These are phyloP conservation scores for Xylaria nigripes DNA, from an alignment of 495 filamentous ascomycete genomes.

Conservation along the genomic window DNA sequence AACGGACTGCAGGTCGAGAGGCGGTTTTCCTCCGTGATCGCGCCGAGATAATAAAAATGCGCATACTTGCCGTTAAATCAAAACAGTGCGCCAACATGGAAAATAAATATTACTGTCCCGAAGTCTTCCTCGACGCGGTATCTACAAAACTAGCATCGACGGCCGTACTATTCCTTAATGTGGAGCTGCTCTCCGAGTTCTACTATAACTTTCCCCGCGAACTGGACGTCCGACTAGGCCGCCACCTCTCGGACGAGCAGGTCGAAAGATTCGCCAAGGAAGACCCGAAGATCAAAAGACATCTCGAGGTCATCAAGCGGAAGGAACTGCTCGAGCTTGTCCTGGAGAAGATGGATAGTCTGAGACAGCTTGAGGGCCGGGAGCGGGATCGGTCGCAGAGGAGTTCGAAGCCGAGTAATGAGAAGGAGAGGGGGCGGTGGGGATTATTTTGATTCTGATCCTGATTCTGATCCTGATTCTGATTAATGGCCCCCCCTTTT, in stretches of 20 bases:
- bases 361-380: conserved; percentile 64
- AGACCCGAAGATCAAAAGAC: conserved; percentile 77
- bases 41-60: conserved; percentile 80
- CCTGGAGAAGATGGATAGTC: conserved; percentile 83
- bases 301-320: conserved; percentile 81
- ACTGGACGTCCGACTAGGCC: conserved; percentile 77
- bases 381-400: conserved; percentile 19
- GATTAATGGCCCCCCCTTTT: background rate
- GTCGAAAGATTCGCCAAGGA: conserved; percentile 87
- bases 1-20: conserved; percentile 59
- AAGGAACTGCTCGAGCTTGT: conserved; percentile 93
- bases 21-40: conserved; percentile 89
- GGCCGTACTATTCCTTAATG: conserved; percentile 94
- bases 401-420: conserved; percentile 12
- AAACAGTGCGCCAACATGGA: conserved; percentile 73
- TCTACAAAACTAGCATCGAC: conserved; percentile 91
- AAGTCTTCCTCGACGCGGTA: conserved; percentile 94
- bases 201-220: conserved; percentile 95
- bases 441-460: conserved; percentile 21
- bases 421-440: conserved; percentile 28
- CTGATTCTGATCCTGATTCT: no score
- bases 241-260: conserved; percentile 66
- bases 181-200: conserved; percentile 92
- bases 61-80: conserved; percentile 73
- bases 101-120: conserved; percentile 95